These are phyloP conservation scores for Aureobasidium sp. DNA, from an alignment of 2,329 filamentous ascomycete species.

Conservation along the genomic window DNA sequence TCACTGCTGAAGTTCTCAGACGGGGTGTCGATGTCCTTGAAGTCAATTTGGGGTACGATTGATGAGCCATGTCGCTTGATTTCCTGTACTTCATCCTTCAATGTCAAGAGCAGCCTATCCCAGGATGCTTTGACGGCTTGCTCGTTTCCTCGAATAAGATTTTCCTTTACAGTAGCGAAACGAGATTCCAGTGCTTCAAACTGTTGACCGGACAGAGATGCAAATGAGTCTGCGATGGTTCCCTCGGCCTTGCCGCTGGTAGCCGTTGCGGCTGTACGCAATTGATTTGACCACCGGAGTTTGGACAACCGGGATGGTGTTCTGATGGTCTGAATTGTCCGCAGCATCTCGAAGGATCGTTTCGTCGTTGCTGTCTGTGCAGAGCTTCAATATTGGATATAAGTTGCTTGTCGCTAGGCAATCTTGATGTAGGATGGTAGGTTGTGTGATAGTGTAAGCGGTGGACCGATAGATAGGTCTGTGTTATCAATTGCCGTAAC, in stretches of 20 bases:
- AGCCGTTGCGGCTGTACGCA: conserved; percentile 28
- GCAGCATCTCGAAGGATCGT: not conserved
- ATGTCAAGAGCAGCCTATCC: conserved; percentile 47
- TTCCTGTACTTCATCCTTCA: conserved; percentile 50
- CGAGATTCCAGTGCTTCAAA: conserved; percentile 50
- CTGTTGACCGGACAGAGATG: conserved; percentile 51
- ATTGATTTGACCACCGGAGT: not conserved
- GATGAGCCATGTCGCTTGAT: conserved; percentile 47
- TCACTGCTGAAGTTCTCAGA: conserved; percentile 63
- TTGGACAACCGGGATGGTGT: not conserved
- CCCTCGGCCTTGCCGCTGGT: conserved; percentile 48
- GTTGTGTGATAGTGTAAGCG: not conserved
- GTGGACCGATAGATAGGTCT: not conserved
- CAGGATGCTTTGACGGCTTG: conserved; percentile 50
- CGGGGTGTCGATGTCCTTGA: conserved; percentile 50
- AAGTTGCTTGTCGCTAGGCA: not conserved
- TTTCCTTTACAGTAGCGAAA: conserved; percentile 50
- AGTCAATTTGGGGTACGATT: conserved; percentile 53
- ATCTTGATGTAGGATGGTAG: not conserved
- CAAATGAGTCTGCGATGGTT: conserved; percentile 58
- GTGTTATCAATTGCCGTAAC: not conserved
- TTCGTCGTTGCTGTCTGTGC: not conserved
- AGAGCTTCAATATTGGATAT: not conserved
- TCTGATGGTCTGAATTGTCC: conserved; percentile 1
- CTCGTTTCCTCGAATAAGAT: conserved; percentile 54